phyloP scores from a whole-genome alignment of 2,329 filamentous ascomycete species.

The Xylaria sp. region DNA sequence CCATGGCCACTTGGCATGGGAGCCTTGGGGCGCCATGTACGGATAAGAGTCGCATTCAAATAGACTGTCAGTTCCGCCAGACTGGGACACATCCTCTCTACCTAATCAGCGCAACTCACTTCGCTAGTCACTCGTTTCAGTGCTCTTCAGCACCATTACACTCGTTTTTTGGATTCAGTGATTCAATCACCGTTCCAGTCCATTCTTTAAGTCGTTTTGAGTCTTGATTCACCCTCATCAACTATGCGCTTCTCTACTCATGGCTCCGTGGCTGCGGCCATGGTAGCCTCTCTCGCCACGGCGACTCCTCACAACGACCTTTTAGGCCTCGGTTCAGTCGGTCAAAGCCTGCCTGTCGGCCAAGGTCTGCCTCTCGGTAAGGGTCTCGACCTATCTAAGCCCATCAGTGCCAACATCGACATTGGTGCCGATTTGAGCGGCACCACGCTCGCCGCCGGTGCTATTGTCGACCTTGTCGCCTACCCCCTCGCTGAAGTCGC shows the following conservation, averaged over 20 bases:
- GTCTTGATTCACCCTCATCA: slow-evolving; percentile 9
- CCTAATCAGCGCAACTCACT: slow-evolving; percentile 34
- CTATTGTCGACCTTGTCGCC: slow-evolving; percentile 42
- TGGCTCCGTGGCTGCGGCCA: slow-evolving; percentile 38
- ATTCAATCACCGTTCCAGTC: slow-evolving; percentile 37
- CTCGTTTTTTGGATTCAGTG: slow-evolving; percentile 34
- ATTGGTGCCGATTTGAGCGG: slow-evolving; percentile 37
- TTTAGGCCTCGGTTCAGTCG: slow-evolving; percentile 7
- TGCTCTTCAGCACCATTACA: slow-evolving; percentile 35
- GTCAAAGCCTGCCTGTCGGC: too few relatives aligned
- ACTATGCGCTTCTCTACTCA: slow-evolving; percentile 41
- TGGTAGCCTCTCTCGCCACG: slow-evolving; percentile 39
- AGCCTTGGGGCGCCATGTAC: not conserved
- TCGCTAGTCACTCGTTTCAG: slow-evolving; percentile 37
- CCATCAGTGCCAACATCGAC: slow-evolving; percentile 34
- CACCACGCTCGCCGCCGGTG: slow-evolving; percentile 36
- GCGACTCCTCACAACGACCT: slow-evolving; percentile 31
- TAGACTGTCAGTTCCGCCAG: slow-evolving; percentile 32
- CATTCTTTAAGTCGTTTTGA: slow-evolving; percentile 38
- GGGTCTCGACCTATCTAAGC: slow-evolving; percentile 30
- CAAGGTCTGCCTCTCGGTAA: not conserved
- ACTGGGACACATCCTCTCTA: slow-evolving; percentile 4
- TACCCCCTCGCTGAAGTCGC: slow-evolving; percentile 46
- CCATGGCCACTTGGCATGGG: slow-evolving; percentile 20
- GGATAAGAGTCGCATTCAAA: slow-evolving; percentile 33